Base-by-base conservation (phyloP, 495 filamentous ascomycete species). In the Geopyxis carbonaria region DNA sequence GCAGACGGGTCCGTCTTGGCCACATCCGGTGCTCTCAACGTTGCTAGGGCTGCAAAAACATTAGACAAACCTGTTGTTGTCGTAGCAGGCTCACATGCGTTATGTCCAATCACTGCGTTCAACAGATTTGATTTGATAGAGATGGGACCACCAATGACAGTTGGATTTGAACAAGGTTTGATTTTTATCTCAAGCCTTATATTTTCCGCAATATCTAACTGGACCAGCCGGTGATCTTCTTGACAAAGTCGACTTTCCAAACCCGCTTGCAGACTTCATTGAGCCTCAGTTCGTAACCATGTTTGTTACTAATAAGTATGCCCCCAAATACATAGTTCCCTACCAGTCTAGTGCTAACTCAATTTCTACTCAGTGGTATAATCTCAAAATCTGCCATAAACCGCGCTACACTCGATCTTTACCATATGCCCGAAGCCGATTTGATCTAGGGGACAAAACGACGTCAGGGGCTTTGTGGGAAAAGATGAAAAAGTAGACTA, bases 221-320 rank as follows among this genome's bases (percentile, higher is more conserved):
- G n/a, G n/a, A n/a, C n/a, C n/a, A n/a, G n/a, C 18, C 8, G 49
- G 46, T 4, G 45, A 50, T 16, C 47, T 52, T 10, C 31, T 52
- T 16, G 43, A 50, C 24, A 42, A 42, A 5, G 39, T 45, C 10
- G 42, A 52, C 23, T 34, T 28, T 31, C 49, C 47, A 3, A 50
- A 49, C 5, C 49, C 49, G 11, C 41, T 46, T n/a, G 31, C 43
- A n/a, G 49, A 52, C 33, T 45, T 46, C 34, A 46, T 52, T 19
- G 43, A 48, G 5, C 38, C 38, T 7, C 33, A 38, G 18, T 53
- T 37, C 20, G 31, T 54, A 21, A 47, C 46, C 22, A 53, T 40
- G 19, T 54, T 54, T 36, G 42, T 53, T 7, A 54, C 51, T 13
- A 54, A 54, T 16, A 54, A 54, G 51, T 54, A 43, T 27, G 40